A percentile compares a stretch with the other conserved stretches of the same genome.
Evolutionary conservation across 257 asterid genomes (phyloP).

Genomic region (Nicotiana paniculata): DNA sequence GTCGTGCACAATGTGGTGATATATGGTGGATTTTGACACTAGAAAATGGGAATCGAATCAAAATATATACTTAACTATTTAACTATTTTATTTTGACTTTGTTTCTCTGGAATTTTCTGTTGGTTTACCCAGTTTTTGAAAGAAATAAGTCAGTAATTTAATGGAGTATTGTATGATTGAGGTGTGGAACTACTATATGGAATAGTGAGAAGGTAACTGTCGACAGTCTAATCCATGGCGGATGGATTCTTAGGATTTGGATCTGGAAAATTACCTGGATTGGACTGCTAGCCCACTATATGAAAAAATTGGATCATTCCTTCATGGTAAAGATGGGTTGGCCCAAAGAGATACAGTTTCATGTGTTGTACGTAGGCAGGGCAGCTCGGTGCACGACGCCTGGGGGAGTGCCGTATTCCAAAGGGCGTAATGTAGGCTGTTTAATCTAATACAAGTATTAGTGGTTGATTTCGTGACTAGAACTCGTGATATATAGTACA

Average conservation of each 20-base stretch:
- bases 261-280: not conserved
- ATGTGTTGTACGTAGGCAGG: too few species aligned
- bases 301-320: too few species aligned
- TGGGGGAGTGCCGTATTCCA: too few species aligned
- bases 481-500: too few species aligned
- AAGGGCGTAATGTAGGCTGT: too few species aligned
- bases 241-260: not conserved
- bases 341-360: too few species aligned
- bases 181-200: not conserved
- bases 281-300: not conserved
- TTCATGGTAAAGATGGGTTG: too few species aligned
- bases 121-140: not conserved
- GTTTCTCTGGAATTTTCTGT: constrained; percentile 8
- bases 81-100: not conserved
- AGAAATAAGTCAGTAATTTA: not conserved
- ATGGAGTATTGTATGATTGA: constrained; percentile 2
- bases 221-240: not conserved
- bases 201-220: constrained; percentile 6
- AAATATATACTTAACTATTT: not conserved
- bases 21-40: not conserved
- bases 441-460: accelerated
- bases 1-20: not conserved
- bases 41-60: not conserved
- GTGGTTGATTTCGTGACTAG: too few species aligned
- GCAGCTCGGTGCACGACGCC: too few species aligned